Base-by-base conservation (phyloP, 805 yeast genomes). In the Metschnikowia lunata region DNA sequence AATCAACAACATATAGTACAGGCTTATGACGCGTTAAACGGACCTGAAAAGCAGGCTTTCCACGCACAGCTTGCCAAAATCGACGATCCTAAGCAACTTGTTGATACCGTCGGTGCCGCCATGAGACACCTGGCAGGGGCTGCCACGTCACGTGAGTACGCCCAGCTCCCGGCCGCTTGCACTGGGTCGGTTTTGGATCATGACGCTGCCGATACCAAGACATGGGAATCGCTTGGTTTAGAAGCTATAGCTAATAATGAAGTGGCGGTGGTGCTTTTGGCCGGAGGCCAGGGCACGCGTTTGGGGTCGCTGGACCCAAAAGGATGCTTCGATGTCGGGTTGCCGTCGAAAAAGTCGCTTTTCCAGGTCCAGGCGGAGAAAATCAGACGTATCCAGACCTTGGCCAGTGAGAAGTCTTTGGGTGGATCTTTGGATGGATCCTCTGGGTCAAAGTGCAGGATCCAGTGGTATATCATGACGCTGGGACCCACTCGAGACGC, bases 211-310 rank as follows among this genome's bases (percentile, higher is more conserved):
- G 51, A 46, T 15, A 59, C 60, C 34, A 51, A 49, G 5, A 35
- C 55, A 11, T 84, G 83, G 79, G 52, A 56, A 18, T 44, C 63
- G 2, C 34, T 67, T 12, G 99, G 99, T 11, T 63, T 83, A 13
- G 69, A 79, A 26, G 85, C 91, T 28, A 83, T 93, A 42, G 63
- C 78, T 13, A 63, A 71, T 11, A 83, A 83, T 51, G 79, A 85
- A 57, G 98, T 91, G 23, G 99, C 88, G 30, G 91, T 93, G 6
- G 73, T 93, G 35, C 72, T 93, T 41, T 84, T 93, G 86, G 97
- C 99, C 10, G 99, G 99, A 45, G 99, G 99, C 39, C 99, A 93
- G 65, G 99, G 99, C 29, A 86, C 97, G 7, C 76, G 99, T 50
- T 72, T 93, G 43, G 99, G 99, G 1, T 88, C 96, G 1, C 69